Conservation (phyloP, 495 filamentous ascomycete genomes). For the Penicillium mononematosum region DNA sequence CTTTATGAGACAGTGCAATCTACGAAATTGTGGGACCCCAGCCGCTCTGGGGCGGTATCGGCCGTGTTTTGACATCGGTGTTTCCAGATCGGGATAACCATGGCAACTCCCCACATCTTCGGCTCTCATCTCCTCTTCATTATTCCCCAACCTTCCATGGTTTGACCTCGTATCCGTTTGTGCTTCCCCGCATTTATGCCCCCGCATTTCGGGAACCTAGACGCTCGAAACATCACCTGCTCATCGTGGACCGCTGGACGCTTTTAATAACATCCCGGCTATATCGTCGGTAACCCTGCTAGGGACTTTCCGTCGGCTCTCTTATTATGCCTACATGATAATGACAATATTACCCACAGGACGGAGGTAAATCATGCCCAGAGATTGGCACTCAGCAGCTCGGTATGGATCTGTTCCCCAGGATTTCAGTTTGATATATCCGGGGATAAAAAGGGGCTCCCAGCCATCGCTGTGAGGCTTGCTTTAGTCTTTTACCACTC, state of each 20-base stretch:
- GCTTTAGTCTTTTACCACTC: neutral
- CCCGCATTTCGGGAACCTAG: neutral
- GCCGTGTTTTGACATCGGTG: neutral
- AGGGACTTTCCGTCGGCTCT: neutral
- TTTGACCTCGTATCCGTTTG: neutral
- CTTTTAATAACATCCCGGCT: neutral
- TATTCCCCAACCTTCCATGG: neutral
- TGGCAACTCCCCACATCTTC: neutral
- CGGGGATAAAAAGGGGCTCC: neutral
- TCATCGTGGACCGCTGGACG: neutral
- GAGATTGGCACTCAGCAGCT: neutral
- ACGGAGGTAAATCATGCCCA: neutral
- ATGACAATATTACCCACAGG: neutral
- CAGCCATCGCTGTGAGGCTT: neutral
- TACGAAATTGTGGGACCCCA: neutral
- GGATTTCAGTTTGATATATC: neutral
- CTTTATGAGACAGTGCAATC: neutral
- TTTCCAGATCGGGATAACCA: neutral
- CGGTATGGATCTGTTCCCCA: neutral
- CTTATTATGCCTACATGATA: neutral
- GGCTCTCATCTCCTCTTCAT: neutral
- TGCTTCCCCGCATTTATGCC: neutral
- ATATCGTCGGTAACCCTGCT: neutral
- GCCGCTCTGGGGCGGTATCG: neutral
- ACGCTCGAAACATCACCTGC: neutral